Evolutionary conservation across 2,329 filamentous ascomycete species (phyloP).

Genomic region (Exophiala sideris): DNA sequence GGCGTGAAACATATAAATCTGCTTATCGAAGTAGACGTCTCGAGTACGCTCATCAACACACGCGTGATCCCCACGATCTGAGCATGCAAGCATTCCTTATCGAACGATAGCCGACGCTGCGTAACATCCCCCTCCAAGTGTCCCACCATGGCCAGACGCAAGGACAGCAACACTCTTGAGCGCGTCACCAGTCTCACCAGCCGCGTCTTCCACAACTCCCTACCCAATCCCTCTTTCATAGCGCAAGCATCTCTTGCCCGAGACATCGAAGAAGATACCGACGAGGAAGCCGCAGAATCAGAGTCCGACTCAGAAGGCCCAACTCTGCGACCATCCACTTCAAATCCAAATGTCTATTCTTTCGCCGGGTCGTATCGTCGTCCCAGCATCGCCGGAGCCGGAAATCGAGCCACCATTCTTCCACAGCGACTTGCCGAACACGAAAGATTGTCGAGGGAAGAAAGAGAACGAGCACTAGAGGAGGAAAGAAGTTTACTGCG

Average conservation of each 20-base stretch:
- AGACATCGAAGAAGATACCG: slow-evolving; percentile 63
- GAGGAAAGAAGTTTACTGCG: slow-evolving; percentile 58
- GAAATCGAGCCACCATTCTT: slow-evolving; percentile 66
- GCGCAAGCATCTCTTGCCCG: slow-evolving; percentile 64
- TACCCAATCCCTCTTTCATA: slow-evolving; percentile 61
- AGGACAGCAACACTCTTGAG: slow-evolving; percentile 14
- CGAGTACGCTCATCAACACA: not conserved
- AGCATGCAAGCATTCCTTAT: slow-evolving; percentile 10
- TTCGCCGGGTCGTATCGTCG: slow-evolving; percentile 68
- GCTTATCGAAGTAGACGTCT: not conserved
- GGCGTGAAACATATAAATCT: not conserved
- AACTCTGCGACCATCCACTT: slow-evolving; percentile 41
- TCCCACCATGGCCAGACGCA: slow-evolving; percentile 18
- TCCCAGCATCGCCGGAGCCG: slow-evolving; percentile 72
- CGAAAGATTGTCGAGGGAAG: slow-evolving; percentile 49
- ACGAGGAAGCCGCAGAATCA: slow-evolving; percentile 41
- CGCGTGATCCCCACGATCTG: not conserved
- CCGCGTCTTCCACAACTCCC: slow-evolving; percentile 38
- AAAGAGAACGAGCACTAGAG: slow-evolving; percentile 52
- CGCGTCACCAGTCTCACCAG: slow-evolving; percentile 23
- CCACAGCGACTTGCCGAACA: slow-evolving; percentile 43
- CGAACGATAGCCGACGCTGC: not conserved
- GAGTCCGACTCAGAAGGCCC: slow-evolving; percentile 38
- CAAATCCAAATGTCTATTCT: slow-evolving; percentile 41
- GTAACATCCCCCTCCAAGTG: not conserved